Base-by-base conservation (phyloP, 2,329 filamentous ascomycete species). In the Cercospora sp. region DNA sequence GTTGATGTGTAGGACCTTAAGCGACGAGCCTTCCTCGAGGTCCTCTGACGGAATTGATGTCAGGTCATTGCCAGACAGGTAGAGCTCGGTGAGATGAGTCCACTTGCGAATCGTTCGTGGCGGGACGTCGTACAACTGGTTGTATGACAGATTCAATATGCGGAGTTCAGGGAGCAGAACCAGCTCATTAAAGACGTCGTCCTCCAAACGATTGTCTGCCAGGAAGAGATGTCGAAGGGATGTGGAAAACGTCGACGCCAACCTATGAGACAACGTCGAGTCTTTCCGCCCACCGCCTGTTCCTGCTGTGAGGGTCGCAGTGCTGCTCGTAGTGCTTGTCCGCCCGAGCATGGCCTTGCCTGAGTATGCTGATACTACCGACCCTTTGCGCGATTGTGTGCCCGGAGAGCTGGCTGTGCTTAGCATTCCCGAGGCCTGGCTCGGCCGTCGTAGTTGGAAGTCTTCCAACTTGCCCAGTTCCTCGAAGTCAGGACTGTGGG, bases 1-100 rank as follows among this genome's bases (percentile, higher is more conserved):
- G 81, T 99, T 99, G 81, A 99, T 92, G 78, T 98, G 93, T 6
- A 99, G 86, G 4, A 96, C 89, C 78, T 95, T 94, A 45, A 99
- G 85, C 62, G 92, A 88, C 75, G 91, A 93, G 68, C 91, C 90
- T 77, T 97, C 93, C 80, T 97, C 94, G 57, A 99, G 84, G 75
- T 99, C 95, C 80, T 99, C 95, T 0, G 93, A 92, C 2, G 95
- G 95, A 45, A 99, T 82, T 13, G 91, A 94, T 0, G 93, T 96
- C 65, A 99, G 83, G 74, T 97, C 93, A 75, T 99, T 99, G 30
- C 95, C 94, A 2, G 95, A 98, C 3, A 99, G 85, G 76, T 98
- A 98, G 13, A 99, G 85, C 80, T 99, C 95, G 0, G 92, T 89
- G 16, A 99, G 86, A 76, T 95, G 90, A 40, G 91, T 91, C 93